Evolutionary conservation across 441 rosid genomes (phyloP).

Genomic region (Populus hybrid): DNA sequence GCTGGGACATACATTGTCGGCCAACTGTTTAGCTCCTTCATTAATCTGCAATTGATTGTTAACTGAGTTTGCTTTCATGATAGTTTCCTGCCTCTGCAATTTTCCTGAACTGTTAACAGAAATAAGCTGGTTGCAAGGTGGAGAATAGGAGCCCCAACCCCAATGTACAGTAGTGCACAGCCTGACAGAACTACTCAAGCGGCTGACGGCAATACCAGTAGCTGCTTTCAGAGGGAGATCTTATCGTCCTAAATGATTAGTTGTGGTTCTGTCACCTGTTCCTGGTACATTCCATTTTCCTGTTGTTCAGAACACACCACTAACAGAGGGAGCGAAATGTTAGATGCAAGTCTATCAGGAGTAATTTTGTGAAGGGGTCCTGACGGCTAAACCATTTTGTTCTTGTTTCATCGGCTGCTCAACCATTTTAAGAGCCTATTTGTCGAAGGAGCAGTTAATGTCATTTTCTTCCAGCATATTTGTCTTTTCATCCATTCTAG

Average conservation of each 20-base stretch:
- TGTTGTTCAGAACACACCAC: background rate
- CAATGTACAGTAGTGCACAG: conserved; percentile 32
- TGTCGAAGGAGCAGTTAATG: too few species aligned
- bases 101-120: conserved; percentile 46
- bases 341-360: background rate
- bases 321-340: background rate
- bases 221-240: conserved; percentile 71
- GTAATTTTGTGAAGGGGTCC: too few species aligned
- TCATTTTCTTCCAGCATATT: too few species aligned
- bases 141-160: conserved; percentile 63
- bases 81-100: background rate
- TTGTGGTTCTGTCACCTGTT: background rate
- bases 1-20: background rate
- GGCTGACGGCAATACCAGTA: conserved; percentile 32
- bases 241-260: conserved; percentile 56
- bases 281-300: background rate
- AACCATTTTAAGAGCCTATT: too few species aligned
- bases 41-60: background rate
- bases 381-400: too few species aligned
- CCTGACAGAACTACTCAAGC: conserved; percentile 31
- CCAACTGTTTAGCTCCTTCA: background rate
- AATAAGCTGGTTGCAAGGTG: conserved; percentile 65
- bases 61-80: background rate
- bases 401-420: too few species aligned
- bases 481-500: too few species aligned